A percentile compares a stretch with the other conserved stretches of the same genome.
These are phyloP conservation scores for Sphagnum contortum DNA, from an alignment of 225 moss, liverwort and hornwort species.

Conservation along the genomic window DNA sequence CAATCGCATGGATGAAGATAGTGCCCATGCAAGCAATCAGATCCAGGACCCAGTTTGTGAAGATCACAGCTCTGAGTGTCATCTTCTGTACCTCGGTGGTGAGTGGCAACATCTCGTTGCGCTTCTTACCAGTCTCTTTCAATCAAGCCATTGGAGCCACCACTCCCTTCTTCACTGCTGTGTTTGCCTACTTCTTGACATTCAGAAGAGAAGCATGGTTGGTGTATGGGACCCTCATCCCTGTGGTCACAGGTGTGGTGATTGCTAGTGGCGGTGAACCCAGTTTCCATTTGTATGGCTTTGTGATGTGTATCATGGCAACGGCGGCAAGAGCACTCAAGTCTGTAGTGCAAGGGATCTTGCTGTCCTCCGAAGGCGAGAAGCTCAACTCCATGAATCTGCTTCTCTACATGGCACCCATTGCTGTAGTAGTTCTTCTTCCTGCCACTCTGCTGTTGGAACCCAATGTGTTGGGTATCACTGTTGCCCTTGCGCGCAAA, in stretches of 20 bases:
- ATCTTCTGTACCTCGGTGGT: conserved; percentile 93
- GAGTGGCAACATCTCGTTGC: conserved; percentile 87
- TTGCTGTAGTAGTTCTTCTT: conserved; percentile 80
- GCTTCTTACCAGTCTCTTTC: conserved; percentile 87
- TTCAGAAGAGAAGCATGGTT: conserved; percentile 84
- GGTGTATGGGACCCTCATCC: conserved; percentile 73
- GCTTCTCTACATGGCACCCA: conserved; percentile 92
- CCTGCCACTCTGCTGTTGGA: conserved; percentile 80
- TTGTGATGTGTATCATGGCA: conserved; percentile 80
- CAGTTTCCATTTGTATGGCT: conserved; percentile 87
- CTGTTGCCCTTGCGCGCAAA: conserved; percentile 52
- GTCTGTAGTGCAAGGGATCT: conserved; percentile 87
- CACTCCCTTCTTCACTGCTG: conserved; percentile 95
- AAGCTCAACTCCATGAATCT: conserved; percentile 99
- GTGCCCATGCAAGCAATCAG: conserved; percentile 95
- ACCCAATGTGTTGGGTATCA: conserved; percentile 80
- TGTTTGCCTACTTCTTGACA: conserved; percentile 86
- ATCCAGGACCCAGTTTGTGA: conserved; percentile 89
- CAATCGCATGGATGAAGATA: conserved; percentile 95
- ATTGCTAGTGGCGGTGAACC: conserved; percentile 97
- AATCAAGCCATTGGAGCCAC: conserved; percentile 99
- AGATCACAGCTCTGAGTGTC: conserved; percentile 87
- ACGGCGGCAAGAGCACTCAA: conserved; percentile 93
- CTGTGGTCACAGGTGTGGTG: conserved; percentile 87
- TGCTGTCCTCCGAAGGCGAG: conserved; percentile 85